Evolutionary conservation across 2,329 filamentous ascomycete genomes (phyloP).

Genomic region (Gaeumannomyces sp.): DNA sequence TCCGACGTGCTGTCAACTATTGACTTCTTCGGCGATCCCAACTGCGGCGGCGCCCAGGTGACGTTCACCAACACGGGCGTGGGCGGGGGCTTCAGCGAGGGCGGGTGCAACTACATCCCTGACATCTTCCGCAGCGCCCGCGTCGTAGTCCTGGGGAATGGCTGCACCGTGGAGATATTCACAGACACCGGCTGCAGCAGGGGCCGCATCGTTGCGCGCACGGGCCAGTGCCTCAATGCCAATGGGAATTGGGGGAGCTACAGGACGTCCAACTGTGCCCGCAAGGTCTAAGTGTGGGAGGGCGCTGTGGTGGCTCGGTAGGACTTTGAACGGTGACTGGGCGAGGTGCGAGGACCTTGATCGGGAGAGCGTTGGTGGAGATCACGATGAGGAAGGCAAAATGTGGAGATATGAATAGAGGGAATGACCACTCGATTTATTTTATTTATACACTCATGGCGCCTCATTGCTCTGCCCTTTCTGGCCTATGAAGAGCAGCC

Average conservation of each 20-base stretch:
- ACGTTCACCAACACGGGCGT: conserved; percentile 1
- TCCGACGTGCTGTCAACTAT: neutral
- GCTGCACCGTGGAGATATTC: conserved; percentile 4
- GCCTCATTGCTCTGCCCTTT: no score
- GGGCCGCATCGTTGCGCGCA: neutral
- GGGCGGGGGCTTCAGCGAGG: conserved; percentile 3
- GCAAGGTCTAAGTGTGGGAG: neutral
- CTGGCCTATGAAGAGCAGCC: neutral
- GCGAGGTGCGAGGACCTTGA: no score
- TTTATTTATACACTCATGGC: no score
- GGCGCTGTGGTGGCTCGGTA: no score
- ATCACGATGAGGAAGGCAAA: neutral
- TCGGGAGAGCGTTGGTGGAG: no score
- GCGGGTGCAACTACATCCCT: neutral
- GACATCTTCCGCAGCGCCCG: conserved; percentile 2
- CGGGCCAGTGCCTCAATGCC: neutral
- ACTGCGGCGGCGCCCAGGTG: conserved; percentile 1
- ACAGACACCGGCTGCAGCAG: neutral
- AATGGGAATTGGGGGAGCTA: conserved; percentile 2
- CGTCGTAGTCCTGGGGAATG: neutral
- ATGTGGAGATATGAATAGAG: neutral
- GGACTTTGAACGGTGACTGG: no score
- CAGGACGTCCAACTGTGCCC: neutral
- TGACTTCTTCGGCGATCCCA: neutral
- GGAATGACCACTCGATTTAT: no score